Base-by-base conservation (phyloP, 768 basidiomycete genomes). In the Serendipita sp. region DNA sequence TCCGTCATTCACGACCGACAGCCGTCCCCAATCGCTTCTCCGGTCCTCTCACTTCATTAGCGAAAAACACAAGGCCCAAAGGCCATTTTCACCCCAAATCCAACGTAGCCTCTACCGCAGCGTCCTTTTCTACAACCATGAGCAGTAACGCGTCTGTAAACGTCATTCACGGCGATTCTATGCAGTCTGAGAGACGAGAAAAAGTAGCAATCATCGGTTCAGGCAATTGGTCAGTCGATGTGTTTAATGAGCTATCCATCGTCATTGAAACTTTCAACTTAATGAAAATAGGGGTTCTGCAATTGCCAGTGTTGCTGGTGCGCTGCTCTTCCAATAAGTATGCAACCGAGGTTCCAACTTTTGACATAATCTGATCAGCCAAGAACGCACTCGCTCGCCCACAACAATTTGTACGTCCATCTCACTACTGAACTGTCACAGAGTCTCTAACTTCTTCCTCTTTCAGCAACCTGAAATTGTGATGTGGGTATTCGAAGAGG, bases 401-500 rank as follows among this genome's bases (percentile, higher is more conserved):
- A 0, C 73, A 76, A 48, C 48, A 69, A 15, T 78, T 77, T 60
- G 77, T 45, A 45, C 11, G 44, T 45, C n/a, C n/a, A 11, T n/a
- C 11, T 45, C n/a, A 11, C 11, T 45, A 18, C 18, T 18, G 18
- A 18, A 18, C 18, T 18, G 18, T 18, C 18, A 18, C 11, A 11
- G 44, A 45, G 44, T n/a, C 11, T 11, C 44, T n/a, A 45, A 45
- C n/a, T n/a, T 45, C 11, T 11, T n/a, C 11, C 11, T 45, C 44
- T 45, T 11, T 11, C 44, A 45, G 44, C 44, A 77, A 33, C 63
- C 70, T 64, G 64, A 71, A n/a, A 74, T 78, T 18, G 69, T 69
- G 31, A 76, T 77, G 69, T 78, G 77, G 76, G 75, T 76, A 23
- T 76, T 70, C 63, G 75, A 78, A 66, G 77, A 78, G 66, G 71